These are phyloP conservation scores for Castanea crenata DNA, from an alignment of 306 rosid species.

Conservation along the genomic window DNA sequence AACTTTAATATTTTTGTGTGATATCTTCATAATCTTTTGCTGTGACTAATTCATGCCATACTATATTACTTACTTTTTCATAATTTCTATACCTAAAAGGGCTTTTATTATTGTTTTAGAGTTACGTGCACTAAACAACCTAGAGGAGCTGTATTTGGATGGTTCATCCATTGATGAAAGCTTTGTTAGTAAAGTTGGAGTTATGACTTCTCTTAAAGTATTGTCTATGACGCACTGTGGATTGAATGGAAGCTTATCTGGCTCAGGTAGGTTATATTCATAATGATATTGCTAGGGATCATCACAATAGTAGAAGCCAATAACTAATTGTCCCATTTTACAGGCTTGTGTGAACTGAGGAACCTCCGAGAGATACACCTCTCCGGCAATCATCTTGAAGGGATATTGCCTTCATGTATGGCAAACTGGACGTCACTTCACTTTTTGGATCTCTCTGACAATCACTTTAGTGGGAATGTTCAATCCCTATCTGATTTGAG, in stretches of 20 bases:
- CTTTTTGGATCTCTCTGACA: too few species aligned
- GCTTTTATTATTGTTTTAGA: neutral
- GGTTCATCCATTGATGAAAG: neutral
- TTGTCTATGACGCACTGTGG: fast-evolving
- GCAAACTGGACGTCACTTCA: neutral
- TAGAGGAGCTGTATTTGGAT: neutral
- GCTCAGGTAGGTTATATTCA: neutral
- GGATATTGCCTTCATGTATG: neutral
- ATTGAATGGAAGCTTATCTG: neutral
- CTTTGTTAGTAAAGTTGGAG: neutral
- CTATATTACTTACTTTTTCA: too few species aligned
- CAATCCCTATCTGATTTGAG: too few species aligned
- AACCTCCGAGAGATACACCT: neutral
- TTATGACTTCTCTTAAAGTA: neutral
- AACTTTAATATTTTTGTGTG: too few species aligned
- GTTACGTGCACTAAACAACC: neutral
- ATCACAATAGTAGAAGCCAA: too few species aligned
- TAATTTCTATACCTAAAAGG: neutral
- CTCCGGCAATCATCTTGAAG: neutral
- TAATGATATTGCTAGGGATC: too few species aligned
- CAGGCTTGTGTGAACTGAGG: neutral
- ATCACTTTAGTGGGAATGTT: too few species aligned
- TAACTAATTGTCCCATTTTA: neutral
- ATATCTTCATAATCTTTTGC: too few species aligned
- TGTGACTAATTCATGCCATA: too few species aligned